Conservation (phyloP, 306 rosid genomes). For the Casuarina equisetifolia region DNA sequence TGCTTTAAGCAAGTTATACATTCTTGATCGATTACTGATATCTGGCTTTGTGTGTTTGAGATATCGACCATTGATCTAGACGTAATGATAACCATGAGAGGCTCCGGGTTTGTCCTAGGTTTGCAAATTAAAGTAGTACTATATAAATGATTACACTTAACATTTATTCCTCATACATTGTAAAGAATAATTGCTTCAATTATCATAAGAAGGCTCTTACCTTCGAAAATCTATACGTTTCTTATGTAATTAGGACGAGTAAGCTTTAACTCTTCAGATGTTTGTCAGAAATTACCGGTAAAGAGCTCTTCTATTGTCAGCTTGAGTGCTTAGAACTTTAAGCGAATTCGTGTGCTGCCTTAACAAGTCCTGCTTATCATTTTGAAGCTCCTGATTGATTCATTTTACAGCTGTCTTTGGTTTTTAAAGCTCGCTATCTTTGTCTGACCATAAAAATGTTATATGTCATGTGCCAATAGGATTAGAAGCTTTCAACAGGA, state of each 20-base stretch:
- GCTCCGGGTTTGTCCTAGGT: neutral
- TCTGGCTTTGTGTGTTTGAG: neutral
- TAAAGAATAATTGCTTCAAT: neutral
- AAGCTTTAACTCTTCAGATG: neutral
- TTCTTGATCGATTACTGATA: neutral
- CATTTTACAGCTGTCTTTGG: neutral
- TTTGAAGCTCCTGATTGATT: neutral
- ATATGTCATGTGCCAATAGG: conserved; percentile 24
- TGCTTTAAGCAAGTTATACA: neutral
- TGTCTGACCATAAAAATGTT: conserved; percentile 11
- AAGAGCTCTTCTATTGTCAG: neutral
- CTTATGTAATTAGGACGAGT: neutral
- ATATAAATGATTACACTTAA: neutral
- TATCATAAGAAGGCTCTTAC: neutral
- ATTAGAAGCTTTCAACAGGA: conserved; percentile 44
- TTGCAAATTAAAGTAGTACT: neutral
- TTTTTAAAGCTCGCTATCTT: neutral
- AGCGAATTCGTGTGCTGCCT: neutral
- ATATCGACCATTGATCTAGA: neutral
- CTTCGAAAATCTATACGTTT: neutral
- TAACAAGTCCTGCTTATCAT: neutral
- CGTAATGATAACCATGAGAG: neutral
- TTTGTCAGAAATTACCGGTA: neutral
- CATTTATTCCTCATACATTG: neutral
- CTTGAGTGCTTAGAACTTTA: neutral